A percentile compares a stretch with the other conserved stretches of the same genome.
Conservation (phyloP, 495 filamentous ascomycete species). For the Halenospora varia region DNA sequence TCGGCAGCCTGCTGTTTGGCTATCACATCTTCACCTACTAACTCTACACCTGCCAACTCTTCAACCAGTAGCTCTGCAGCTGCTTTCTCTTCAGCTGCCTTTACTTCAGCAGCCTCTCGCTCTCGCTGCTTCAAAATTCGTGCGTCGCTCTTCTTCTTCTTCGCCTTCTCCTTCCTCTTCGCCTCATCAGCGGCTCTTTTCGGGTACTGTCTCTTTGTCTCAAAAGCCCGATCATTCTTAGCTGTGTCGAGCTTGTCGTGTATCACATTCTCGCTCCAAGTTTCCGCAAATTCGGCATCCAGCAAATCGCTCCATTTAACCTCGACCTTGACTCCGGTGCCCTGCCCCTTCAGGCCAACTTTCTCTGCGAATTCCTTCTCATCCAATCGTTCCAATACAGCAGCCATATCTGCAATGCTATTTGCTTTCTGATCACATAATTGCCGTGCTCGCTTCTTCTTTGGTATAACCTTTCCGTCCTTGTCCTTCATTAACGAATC, state of each 20-base stretch:
- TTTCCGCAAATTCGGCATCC: conserved; percentile 60
- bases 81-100: too few relatives aligned
- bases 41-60: too few relatives aligned
- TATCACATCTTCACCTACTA: too few relatives aligned
- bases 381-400: conserved; percentile 53
- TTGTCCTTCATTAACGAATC: conserved; percentile 44
- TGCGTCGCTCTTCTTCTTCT: background rate
- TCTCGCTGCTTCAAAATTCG: too few relatives aligned
- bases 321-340: conserved; percentile 36
- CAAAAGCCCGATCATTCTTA: background rate
- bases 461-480: conserved; percentile 32
- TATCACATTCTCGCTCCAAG: conserved; percentile 65
- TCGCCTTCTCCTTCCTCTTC: background rate
- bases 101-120: too few relatives aligned
- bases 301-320: conserved; percentile 68
- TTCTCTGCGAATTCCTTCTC: conserved; percentile 14
- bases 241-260: conserved; percentile 48
- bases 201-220: background rate
- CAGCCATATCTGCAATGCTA: conserved; percentile 79
- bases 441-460: conserved; percentile 53
- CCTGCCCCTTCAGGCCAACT: conserved; percentile 36
- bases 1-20: too few relatives aligned
- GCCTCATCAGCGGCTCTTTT: background rate
- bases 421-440: conserved; percentile 91
- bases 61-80: too few relatives aligned